These are phyloP conservation scores for Picea glauca DNA, from an alignment of 75 land plant species.

Conservation along the genomic window DNA sequence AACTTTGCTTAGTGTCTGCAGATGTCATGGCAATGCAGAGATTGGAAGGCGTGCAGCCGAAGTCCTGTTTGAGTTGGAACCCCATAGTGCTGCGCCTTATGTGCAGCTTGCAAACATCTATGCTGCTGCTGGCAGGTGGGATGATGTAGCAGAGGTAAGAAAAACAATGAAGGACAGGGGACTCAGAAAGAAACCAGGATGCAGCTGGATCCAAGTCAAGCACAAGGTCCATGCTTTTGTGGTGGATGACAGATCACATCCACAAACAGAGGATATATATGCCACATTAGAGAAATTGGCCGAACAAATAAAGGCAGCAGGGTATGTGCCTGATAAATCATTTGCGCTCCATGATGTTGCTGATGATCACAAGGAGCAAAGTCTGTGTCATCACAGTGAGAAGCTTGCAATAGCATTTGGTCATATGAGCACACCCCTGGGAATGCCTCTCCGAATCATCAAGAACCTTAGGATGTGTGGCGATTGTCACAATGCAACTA, in stretches of 20 bases:
- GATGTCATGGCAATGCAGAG: constrained; percentile 38
- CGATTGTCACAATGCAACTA: constrained; percentile 10
- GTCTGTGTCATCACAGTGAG: constrained; percentile 8
- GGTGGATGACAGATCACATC: constrained; percentile 14
- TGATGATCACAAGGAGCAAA: constrained; percentile 11
- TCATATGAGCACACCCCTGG: constrained; percentile 2
- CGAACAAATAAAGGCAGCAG: constrained; percentile 11
- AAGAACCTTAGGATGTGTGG: constrained; percentile 5
- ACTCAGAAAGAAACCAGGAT: constrained; percentile 38
- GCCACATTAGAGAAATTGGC: constrained; percentile 2
- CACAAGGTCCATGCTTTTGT: constrained; percentile 11
- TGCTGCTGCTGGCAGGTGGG: constrained; percentile 39
- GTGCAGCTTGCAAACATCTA: constrained; percentile 44
- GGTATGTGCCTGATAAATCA: constrained; percentile 16
- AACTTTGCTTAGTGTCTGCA: constrained; percentile 42
- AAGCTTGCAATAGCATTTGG: constrained; percentile 14
- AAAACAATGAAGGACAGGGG: constrained; percentile 27
- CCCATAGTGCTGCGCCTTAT: constrained; percentile 35
- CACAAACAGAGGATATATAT: constrained; percentile 6
- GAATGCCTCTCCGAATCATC: background rate
- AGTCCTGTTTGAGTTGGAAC: constrained; percentile 32
- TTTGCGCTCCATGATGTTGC: constrained; percentile 14
- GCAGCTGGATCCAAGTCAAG: constrained; percentile 25
- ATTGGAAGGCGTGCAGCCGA: constrained; percentile 34
- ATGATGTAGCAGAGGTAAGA: constrained; percentile 32